Evolutionary conservation across 2,329 filamentous ascomycete species (phyloP).

Genomic region (Paraphoma sp.): DNA sequence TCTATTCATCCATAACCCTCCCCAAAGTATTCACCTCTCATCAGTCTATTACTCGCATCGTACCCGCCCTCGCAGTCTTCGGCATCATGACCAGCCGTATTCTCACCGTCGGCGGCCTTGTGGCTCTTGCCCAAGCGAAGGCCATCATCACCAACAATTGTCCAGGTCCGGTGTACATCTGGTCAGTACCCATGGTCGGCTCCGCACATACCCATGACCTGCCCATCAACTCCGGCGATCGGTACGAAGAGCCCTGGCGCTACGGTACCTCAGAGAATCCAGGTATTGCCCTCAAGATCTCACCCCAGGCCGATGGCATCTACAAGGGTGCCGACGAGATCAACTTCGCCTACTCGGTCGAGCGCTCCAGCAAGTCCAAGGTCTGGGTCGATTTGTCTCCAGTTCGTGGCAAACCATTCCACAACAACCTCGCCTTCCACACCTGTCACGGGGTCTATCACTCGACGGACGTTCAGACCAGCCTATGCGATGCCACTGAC

Average conservation of each 20-base stretch:
- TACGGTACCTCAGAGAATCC: constrained; percentile 21
- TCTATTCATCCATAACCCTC: constrained; percentile 13
- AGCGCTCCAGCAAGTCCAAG: constrained; percentile 15
- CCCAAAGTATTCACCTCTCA: constrained; percentile 5
- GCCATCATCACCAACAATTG: constrained; percentile 39
- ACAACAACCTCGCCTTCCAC: constrained; percentile 18
- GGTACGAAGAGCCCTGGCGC: constrained; percentile 33
- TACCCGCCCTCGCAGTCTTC: background rate
- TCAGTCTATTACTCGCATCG: background rate
- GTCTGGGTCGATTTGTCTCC: constrained; percentile 26
- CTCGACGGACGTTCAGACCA: constrained; percentile 14
- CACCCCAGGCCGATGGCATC: constrained; percentile 26
- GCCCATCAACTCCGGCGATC: constrained; percentile 18
- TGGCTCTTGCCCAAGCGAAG: constrained; percentile 27
- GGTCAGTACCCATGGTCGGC: constrained; percentile 25
- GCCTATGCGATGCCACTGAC: constrained; percentile 25
- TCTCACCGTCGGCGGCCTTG: constrained; percentile 21
- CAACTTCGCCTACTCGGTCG: constrained; percentile 34
- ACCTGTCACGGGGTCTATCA: constrained; percentile 23
- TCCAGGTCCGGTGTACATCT: constrained; percentile 24
- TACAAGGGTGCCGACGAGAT: constrained; percentile 23
- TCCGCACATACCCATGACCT: constrained; percentile 22
- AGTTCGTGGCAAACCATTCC: constrained; percentile 20
- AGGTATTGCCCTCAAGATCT: constrained; percentile 37
- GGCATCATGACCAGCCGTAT: constrained; percentile 22